These are phyloP conservation scores for Heteromeles arbutifolia DNA, from an alignment of 306 rosid species.

Conservation along the genomic window DNA sequence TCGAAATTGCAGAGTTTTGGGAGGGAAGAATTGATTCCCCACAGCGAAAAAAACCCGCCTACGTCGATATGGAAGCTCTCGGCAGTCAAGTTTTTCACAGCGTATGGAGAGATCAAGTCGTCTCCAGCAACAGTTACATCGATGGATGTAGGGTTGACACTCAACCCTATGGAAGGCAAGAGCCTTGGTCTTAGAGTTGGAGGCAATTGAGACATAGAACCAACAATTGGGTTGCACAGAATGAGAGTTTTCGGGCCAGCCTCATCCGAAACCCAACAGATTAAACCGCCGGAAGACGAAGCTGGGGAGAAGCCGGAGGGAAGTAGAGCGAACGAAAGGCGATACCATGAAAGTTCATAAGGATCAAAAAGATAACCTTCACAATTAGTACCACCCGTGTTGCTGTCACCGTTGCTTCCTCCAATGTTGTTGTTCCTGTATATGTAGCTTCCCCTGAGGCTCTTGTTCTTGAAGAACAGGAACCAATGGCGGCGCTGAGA, in stretches of 20 bases:
- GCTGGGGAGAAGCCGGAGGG: slow-evolving; percentile 80
- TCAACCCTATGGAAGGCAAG: slow-evolving; percentile 75
- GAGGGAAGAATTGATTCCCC: slow-evolving; percentile 67
- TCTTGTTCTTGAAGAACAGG: slow-evolving; percentile 69
- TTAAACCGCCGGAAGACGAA: slow-evolving; percentile 65
- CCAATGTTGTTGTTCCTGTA: slow-evolving; percentile 32
- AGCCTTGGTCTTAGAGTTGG: slow-evolving; percentile 71
- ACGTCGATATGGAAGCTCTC: slow-evolving; percentile 82
- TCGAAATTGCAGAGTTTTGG: slow-evolving; percentile 85
- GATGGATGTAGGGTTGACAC: slow-evolving; percentile 51
- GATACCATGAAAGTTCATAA: slow-evolving; percentile 62
- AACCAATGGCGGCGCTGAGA: slow-evolving; percentile 67
- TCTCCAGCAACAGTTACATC: slow-evolving; percentile 80
- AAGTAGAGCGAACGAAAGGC: slow-evolving; percentile 44
- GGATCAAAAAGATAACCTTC: slow-evolving; percentile 87
- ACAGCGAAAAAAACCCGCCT: slow-evolving; percentile 72
- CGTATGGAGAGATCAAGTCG: slow-evolving; percentile 89
- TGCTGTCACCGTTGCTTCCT: background rate
- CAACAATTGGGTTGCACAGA: slow-evolving; percentile 74
- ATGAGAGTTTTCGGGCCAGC: slow-evolving; percentile 74
- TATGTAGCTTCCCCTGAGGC: slow-evolving; percentile 38
- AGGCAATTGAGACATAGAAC: slow-evolving; percentile 63
- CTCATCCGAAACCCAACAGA: slow-evolving; percentile 68
- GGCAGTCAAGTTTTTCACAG: slow-evolving; percentile 76
- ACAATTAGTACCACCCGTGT: background rate